Evolutionary conservation across 805 yeast genomes (phyloP).

Genomic region (Sugiyamaella floridensis): DNA sequence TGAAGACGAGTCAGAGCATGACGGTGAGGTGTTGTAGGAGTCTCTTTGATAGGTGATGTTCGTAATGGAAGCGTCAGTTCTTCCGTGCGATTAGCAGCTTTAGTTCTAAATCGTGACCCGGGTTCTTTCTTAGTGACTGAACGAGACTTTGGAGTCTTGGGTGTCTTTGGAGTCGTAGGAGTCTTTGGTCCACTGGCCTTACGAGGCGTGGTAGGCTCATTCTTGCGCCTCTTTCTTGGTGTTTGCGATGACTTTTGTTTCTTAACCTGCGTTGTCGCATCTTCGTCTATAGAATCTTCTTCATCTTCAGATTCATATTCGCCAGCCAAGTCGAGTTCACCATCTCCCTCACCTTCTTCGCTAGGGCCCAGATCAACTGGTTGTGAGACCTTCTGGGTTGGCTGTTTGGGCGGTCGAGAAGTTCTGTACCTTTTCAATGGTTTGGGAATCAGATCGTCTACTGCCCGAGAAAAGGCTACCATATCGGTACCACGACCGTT

Average conservation of each 20-base stretch:
- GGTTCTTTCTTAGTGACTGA: background rate
- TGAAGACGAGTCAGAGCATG: conserved; percentile 30
- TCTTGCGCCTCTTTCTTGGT: background rate
- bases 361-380: too few species aligned
- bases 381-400: background rate
- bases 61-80: conserved; percentile 7
- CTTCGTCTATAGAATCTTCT: background rate
- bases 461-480: background rate
- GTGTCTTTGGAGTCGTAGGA: conserved; percentile 6
- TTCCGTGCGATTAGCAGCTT: conserved; percentile 4
- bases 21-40: conserved; percentile 20
- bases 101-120: background rate
- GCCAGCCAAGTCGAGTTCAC: background rate
- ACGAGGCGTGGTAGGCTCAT: background rate
- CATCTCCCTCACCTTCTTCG: too few species aligned
- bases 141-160: background rate
- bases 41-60: conserved; percentile 5
- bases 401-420: background rate
- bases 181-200: conserved; percentile 1
- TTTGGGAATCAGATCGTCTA: background rate
- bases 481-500: conserved; percentile 11
- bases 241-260: background rate
- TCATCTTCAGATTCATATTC: background rate
- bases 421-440: background rate
- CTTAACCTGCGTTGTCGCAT: background rate